phyloP scores from a whole-genome alignment of 768 basidiomycete genomes.

The Mycena indigotica region DNA sequence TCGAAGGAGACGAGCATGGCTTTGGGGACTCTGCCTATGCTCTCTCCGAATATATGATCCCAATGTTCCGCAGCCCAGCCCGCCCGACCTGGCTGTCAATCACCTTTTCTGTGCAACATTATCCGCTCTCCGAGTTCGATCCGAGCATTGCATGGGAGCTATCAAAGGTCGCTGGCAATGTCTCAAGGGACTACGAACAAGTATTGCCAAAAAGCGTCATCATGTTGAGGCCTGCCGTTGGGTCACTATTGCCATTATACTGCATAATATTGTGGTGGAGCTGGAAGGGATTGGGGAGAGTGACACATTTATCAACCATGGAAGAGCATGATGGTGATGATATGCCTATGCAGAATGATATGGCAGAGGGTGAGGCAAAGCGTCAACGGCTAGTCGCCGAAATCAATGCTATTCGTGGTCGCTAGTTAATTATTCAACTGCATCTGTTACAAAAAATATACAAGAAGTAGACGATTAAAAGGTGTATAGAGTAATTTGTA shows the following conservation, averaged over 20 bases:
- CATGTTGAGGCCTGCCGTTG: conserved; percentile 31
- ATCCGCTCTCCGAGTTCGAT: conserved; percentile 33
- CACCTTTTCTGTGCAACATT: conserved; percentile 30
- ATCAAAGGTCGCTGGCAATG: conserved; percentile 38
- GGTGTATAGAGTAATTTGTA: neutral
- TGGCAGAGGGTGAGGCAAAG: conserved; percentile 20
- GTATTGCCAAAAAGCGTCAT: conserved; percentile 30
- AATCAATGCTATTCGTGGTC: neutral
- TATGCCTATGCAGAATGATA: conserved; percentile 7
- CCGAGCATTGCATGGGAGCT: conserved; percentile 41
- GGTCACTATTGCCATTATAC: conserved; percentile 36
- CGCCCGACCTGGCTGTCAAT: conserved; percentile 28
- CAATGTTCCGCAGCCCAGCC: conserved; percentile 34
- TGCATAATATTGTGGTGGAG: conserved; percentile 39
- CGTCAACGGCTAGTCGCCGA: conserved; percentile 23
- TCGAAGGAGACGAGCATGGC: conserved; percentile 31
- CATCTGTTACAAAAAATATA: neutral
- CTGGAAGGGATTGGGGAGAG: conserved; percentile 30
- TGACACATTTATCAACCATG: conserved; percentile 17
- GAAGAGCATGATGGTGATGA: conserved; percentile 13
- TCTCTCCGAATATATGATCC: conserved; percentile 31
- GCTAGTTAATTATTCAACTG: neutral
- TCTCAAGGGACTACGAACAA: conserved; percentile 32
- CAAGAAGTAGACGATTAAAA: too few species aligned
- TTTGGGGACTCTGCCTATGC: conserved; percentile 29